Evolutionary conservation across 1,139 yeast species (phyloP).

Genomic region (Martiniozyma asiatica): DNA sequence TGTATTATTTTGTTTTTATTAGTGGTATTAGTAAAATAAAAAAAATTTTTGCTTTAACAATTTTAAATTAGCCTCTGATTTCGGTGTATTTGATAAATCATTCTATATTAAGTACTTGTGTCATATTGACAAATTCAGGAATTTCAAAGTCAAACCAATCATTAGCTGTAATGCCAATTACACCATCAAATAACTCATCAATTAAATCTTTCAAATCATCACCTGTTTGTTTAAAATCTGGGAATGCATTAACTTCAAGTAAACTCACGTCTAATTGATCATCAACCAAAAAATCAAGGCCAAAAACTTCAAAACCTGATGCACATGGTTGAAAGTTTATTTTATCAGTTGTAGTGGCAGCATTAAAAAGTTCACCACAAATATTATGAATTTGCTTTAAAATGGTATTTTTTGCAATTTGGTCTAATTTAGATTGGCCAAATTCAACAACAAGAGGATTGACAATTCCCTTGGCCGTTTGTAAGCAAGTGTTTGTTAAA

Average conservation of each 20-base stretch:
- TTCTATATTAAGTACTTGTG: conserved; percentile 29
- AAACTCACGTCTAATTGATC: conserved; percentile 41
- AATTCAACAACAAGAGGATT: conserved; percentile 46
- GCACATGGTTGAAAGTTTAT: conserved; percentile 80
- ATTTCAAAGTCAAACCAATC: conserved; percentile 21
- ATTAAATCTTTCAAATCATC: conserved; percentile 55
- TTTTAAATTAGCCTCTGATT: too few species aligned
- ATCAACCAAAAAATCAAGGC: conserved; percentile 75
- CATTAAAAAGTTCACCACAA: conserved; percentile 63
- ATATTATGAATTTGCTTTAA: conserved; percentile 46
- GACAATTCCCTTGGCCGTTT: conserved; percentile 28
- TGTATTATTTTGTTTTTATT: too few species aligned
- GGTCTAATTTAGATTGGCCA: conserved; percentile 35
- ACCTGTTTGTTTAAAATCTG: conserved; percentile 96
- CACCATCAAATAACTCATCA: conserved; percentile 41
- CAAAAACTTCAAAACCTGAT: conserved; percentile 79
- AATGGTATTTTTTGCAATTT: conserved; percentile 29
- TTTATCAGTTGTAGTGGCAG: conserved; percentile 70
- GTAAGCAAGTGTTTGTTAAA: conserved; percentile 87
- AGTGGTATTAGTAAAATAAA: too few species aligned
- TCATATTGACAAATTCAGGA: conserved; percentile 17
- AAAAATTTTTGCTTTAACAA: too few species aligned
- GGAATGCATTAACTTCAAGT: conserved; percentile 84
- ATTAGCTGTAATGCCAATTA: conserved; percentile 28
- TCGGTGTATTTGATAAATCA: too few species aligned